Percentiles rank a stretch among this genome's conserved stretches.
phyloP scores from a whole-genome alignment of 1,139 yeast species.

The Ogataea hybrid region DNA sequence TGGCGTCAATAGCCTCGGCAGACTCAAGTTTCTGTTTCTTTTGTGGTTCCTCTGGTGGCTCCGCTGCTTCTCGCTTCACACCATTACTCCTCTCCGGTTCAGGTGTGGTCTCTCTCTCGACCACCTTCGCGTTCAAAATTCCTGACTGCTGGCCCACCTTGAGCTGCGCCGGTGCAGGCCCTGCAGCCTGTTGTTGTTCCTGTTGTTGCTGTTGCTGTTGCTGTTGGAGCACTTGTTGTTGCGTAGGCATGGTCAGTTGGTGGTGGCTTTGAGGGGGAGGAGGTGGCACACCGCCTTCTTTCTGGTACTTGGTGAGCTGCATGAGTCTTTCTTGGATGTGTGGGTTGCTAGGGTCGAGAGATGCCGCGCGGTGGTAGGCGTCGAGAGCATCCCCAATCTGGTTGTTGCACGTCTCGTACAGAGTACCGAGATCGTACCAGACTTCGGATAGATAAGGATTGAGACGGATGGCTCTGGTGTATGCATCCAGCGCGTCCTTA shows the following conservation, averaged over 20 bases:
- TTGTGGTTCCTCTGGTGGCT: slow-evolving; percentile 1
- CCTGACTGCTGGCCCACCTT: slow-evolving; percentile 27
- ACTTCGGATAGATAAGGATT: slow-evolving; percentile 96
- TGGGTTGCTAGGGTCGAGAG: slow-evolving; percentile 90
- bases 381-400: slow-evolving; percentile 93
- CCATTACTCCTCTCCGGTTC: slow-evolving; percentile 2
- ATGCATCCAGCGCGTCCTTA: slow-evolving; percentile 96
- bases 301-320: slow-evolving; percentile 73
- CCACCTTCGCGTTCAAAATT: background rate
- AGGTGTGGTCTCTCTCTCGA: background rate
- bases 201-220: slow-evolving; percentile 32
- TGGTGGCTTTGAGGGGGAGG: slow-evolving; percentile 58
- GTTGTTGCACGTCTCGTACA: slow-evolving; percentile 95
- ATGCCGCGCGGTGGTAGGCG: slow-evolving; percentile 94
- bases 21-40: slow-evolving; percentile 5
- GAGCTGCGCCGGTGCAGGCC: slow-evolving; percentile 27
- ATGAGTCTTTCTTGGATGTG: slow-evolving; percentile 92
- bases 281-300: slow-evolving; percentile 68
- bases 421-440: slow-evolving; percentile 97
- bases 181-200: slow-evolving; percentile 31
- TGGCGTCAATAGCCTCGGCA: slow-evolving; percentile 1
- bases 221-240: slow-evolving; percentile 34
- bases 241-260: slow-evolving; percentile 34
- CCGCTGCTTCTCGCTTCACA: slow-evolving; percentile 6
- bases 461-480: slow-evolving; percentile 91